phyloP scores from a whole-genome alignment of 2,329 filamentous ascomycete species.

The Aspergillus candidus region DNA sequence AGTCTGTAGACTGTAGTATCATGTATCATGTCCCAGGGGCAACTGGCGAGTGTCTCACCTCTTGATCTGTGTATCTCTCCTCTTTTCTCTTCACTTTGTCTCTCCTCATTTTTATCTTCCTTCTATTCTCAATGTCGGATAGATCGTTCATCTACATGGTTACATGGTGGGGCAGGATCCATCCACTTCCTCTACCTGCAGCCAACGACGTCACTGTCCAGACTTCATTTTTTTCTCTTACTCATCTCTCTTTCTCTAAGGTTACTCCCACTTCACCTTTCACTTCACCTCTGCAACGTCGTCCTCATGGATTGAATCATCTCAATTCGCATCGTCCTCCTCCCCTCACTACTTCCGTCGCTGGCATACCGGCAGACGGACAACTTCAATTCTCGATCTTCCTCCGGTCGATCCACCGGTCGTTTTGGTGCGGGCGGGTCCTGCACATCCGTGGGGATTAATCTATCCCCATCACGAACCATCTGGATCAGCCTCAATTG shows the following conservation, averaged over 20 bases:
- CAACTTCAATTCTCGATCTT: background rate
- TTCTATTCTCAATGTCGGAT: conserved; percentile 4
- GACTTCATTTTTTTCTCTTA: too few species aligned
- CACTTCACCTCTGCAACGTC: background rate
- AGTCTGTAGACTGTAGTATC: too few species aligned
- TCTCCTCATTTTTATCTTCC: conserved; percentile 4
- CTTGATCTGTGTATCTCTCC: background rate
- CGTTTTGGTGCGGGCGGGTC: conserved; percentile 21
- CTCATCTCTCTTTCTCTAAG: background rate
- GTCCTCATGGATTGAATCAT: background rate
- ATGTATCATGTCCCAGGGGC: too few species aligned
- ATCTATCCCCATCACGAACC: too few species aligned
- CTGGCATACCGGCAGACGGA: background rate
- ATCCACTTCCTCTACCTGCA: conserved; percentile 8
- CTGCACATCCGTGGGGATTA: conserved; percentile 14
- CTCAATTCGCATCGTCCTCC: background rate
- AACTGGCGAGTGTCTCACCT: background rate
- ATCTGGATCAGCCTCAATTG: too few species aligned
- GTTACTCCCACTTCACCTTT: background rate
- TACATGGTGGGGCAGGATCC: background rate
- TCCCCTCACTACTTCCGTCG: background rate
- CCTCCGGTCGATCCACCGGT: background rate
- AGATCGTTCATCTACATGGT: background rate
- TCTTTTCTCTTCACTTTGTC: conserved; percentile 1
- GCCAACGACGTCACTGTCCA: conserved; percentile 26